Conservation (phyloP, 345 rosid genomes). For the Rhizophora mangle region DNA sequence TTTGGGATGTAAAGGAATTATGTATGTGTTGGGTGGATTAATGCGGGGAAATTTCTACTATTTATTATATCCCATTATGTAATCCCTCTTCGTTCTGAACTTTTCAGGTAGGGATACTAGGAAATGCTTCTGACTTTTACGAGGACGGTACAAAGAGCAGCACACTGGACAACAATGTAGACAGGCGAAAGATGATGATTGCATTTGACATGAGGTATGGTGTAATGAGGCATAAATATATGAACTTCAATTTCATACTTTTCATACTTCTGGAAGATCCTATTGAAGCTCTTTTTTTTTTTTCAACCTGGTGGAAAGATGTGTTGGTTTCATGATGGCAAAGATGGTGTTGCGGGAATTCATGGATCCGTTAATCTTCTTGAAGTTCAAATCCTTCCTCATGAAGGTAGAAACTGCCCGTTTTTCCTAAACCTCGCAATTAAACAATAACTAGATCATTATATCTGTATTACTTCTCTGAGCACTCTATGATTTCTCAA, state of each 20-base stretch:
- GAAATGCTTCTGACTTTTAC: conserved; percentile 89
- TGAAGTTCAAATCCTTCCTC: conserved; percentile 73
- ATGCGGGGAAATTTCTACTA: neutral
- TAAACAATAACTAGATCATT: no score
- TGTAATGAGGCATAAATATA: neutral
- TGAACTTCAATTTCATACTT: neutral
- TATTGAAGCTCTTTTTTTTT: conserved; percentile 22
- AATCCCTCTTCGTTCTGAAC: neutral
- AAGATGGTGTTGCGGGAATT: conserved; percentile 93
- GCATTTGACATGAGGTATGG: conserved; percentile 93
- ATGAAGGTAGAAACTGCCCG: conserved; percentile 48
- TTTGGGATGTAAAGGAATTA: no score
- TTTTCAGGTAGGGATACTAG: conserved; percentile 81
- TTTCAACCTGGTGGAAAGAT: conserved; percentile 40
- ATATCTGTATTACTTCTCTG: neutral
- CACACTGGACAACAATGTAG: conserved; percentile 45
- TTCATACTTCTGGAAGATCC: conserved; percentile 9
- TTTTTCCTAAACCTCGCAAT: neutral
- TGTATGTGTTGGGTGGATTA: neutral
- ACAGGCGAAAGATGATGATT: conserved; percentile 90
- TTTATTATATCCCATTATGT: neutral
- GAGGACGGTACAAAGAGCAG: conserved; percentile 52
- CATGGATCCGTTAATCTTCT: conserved; percentile 76
- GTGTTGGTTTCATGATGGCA: conserved; percentile 98
- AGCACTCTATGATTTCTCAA: no score